Evolutionary conservation across 1,139 yeast genomes (phyloP), one percentile per base, ranked within the genome.

Genomic region (Saccharomyces pastorianus): DNA sequence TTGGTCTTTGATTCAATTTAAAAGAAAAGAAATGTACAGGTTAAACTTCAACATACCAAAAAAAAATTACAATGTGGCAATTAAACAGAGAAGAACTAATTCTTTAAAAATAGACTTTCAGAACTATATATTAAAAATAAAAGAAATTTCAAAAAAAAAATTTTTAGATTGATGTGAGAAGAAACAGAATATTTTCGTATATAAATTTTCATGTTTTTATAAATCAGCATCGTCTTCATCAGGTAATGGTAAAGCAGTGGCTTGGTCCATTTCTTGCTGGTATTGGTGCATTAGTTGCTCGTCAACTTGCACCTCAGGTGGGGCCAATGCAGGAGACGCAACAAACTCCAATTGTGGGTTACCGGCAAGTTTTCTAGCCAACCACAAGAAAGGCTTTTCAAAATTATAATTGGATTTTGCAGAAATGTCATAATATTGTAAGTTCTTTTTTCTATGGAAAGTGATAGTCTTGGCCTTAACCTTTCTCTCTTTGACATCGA

Each of bases 381-480:
- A 88, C 99, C 99, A 95, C 76, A 95, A 85, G 88, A 93, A 95
- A 60, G 99, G 99, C 82, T 95, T 95, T 81, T 95, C 99, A 71
- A 95, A 95, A 83, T 95, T 95, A 82, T 95, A 95, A 83, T 95
- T 95, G 65, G 99, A 93, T 80, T 95, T 95, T 74, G 99, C 99
- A 58, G 98, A 91, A 73, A 95, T 95, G 76, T 95, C 99, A 79
- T 95, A 95, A 80, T 95, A 95, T 80, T 95, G 99, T 75, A 95
- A 84, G 81, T 95, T 93, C 85, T 95, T 95, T 95, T 95, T 95
- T 84, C 98, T 88, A 88, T 93, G 99, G 96, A 95, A 95, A 68
- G 99, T 95, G 79, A 93, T 95, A 73, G 97, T 89, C 84, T 93
- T 93, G 69, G 99, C 99, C 84, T 95, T 95, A 72, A 95, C 99